Conservation (phyloP, 495 filamentous ascomycete species). For the Penicillium paradoxum region DNA sequence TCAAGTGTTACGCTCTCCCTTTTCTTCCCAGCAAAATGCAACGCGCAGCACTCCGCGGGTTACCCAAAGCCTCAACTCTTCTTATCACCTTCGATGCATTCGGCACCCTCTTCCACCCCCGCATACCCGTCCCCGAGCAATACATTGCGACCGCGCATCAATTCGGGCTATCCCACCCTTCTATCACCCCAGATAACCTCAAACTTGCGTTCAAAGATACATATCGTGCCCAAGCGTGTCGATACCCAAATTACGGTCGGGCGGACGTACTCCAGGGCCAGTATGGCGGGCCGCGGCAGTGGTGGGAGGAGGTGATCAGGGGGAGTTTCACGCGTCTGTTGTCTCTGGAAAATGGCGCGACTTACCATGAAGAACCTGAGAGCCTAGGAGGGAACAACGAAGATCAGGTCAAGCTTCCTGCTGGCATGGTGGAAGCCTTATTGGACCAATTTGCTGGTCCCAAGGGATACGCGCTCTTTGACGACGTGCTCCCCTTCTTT, state of each 20-base stretch:
- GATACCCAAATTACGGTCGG: slow-evolving; percentile 65
- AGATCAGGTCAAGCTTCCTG: slow-evolving; percentile 22
- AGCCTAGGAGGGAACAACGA: background rate
- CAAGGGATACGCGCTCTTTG: slow-evolving; percentile 57
- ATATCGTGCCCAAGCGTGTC: slow-evolving; percentile 45
- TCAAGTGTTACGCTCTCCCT: background rate
- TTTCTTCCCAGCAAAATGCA: background rate
- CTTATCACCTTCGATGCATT: slow-evolving; percentile 75
- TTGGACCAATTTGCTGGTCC: slow-evolving; percentile 56
- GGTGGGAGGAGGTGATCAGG: slow-evolving; percentile 65
- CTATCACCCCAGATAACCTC: slow-evolving; percentile 26
- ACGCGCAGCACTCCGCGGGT: background rate
- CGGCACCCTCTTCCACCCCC: slow-evolving; percentile 66
- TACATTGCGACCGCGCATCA: slow-evolving; percentile 56
- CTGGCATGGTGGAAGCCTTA: slow-evolving; percentile 48
- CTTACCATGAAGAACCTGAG: background rate
- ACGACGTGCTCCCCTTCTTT: slow-evolving; percentile 53
- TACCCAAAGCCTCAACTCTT: slow-evolving; percentile 30
- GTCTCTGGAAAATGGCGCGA: background rate
- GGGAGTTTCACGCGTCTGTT: slow-evolving; percentile 25
- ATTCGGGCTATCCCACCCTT: slow-evolving; percentile 46
- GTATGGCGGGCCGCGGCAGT: slow-evolving; percentile 50
- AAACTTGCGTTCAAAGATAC: slow-evolving; percentile 40
- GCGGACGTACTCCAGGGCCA: slow-evolving; percentile 38
- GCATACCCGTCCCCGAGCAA: slow-evolving; percentile 51